A percentile compares a stretch with the other conserved stretches of the same genome.
phyloP scores from a whole-genome alignment of 805 yeast genomes.

The Cyberlindnera bimundalis region DNA sequence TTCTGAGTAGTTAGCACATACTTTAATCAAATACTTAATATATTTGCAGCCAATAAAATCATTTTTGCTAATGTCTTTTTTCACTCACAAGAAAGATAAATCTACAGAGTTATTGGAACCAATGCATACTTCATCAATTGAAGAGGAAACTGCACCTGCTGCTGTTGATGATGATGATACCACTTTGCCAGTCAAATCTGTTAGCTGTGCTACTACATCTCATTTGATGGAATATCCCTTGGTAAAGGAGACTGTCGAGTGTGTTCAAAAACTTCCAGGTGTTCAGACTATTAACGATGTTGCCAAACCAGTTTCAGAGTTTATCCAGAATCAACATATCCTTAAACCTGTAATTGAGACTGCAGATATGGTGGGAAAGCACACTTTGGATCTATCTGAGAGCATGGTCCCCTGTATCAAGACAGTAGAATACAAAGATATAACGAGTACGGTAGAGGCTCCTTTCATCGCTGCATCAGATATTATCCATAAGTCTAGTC shows the following conservation, averaged over 20 bases:
- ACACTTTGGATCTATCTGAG: constrained; percentile 56
- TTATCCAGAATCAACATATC: constrained; percentile 33
- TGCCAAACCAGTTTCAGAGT: constrained; percentile 27
- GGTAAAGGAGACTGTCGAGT: constrained; percentile 38
- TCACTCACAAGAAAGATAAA: constrained; percentile 6
- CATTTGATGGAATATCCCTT: constrained; percentile 49
- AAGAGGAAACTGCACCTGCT: not conserved
- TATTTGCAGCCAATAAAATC: not conserved
- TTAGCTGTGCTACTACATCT: constrained; percentile 19
- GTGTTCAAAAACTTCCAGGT: constrained; percentile 34
- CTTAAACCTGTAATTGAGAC: constrained; percentile 41
- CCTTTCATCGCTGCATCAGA: constrained; percentile 49
- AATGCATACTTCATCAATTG: not conserved
- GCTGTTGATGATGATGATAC: not conserved
- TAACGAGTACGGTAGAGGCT: constrained; percentile 44
- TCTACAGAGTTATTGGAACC: not conserved
- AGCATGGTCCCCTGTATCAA: constrained; percentile 53
- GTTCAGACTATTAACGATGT: constrained; percentile 34
- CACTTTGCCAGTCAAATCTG: not conserved
- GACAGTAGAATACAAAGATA: constrained; percentile 47
- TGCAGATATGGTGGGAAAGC: constrained; percentile 54
- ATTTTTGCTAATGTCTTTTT: constrained; percentile 5
- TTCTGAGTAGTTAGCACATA: too few species aligned
- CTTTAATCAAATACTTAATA: too few species aligned
- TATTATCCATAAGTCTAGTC: constrained; percentile 35